Percentiles rank a stretch among this genome's conserved stretches.
phyloP scores from a whole-genome alignment of 1,284 basidiomycete genomes.

The Malassezia cuniculi region DNA sequence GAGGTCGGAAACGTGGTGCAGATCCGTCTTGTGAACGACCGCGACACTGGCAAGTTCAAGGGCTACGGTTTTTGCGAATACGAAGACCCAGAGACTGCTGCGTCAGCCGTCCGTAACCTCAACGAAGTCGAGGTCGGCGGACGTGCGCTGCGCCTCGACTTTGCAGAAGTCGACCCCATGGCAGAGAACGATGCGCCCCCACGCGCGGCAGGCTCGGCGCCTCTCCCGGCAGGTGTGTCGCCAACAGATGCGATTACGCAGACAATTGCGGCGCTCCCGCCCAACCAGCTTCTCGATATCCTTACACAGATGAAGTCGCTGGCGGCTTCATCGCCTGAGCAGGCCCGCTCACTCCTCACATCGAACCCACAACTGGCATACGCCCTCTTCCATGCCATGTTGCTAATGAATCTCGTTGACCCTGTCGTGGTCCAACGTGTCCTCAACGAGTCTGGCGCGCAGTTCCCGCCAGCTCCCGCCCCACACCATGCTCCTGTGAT shows the following conservation, averaged over 20 bases:
- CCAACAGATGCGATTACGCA: slow-evolving; percentile 75
- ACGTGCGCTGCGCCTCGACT: slow-evolving; percentile 68
- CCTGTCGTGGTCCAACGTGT: slow-evolving; percentile 62
- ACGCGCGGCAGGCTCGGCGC: slow-evolving; percentile 67
- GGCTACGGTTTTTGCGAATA: slow-evolving; percentile 98
- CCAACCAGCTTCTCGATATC: slow-evolving; percentile 81
- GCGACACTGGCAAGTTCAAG: slow-evolving; percentile 85
- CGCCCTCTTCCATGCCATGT: slow-evolving; percentile 85
- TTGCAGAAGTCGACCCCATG: slow-evolving; percentile 49
- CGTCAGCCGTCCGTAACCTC: slow-evolving; percentile 71
- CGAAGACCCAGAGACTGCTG: slow-evolving; percentile 85
- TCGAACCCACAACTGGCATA: slow-evolving; percentile 86
- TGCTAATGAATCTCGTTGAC: slow-evolving; percentile 89
- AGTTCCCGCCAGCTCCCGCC: slow-evolving; percentile 42
- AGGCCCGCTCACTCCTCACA: slow-evolving; percentile 66
- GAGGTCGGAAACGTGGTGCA: slow-evolving; percentile 42
- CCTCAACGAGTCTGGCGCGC: slow-evolving; percentile 13
- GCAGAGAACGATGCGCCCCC: slow-evolving; percentile 48
- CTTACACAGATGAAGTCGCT: slow-evolving; percentile 94
- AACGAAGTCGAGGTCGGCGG: slow-evolving; percentile 67
- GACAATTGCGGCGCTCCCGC: slow-evolving; percentile 69
- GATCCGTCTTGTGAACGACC: slow-evolving; percentile 62
- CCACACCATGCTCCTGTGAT: neutral
- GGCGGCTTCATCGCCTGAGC: slow-evolving; percentile 76
- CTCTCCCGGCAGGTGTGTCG: slow-evolving; percentile 60